Percentiles rank a stretch among this genome's conserved stretches.
Evolutionary conservation across 2,329 filamentous ascomycete species (phyloP).

Genomic region (Lecanicillium sp.): DNA sequence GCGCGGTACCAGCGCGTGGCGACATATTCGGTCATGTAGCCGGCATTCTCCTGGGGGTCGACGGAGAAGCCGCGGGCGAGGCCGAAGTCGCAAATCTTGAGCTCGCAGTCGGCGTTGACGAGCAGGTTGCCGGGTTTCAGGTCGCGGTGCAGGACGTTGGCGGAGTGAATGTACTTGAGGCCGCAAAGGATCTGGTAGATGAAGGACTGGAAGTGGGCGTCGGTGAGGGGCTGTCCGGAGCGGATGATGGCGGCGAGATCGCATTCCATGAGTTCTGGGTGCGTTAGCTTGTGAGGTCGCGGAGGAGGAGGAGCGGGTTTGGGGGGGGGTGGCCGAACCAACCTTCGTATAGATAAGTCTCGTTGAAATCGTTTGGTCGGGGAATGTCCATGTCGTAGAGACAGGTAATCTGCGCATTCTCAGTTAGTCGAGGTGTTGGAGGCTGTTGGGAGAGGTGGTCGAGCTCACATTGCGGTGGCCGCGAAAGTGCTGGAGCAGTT

Average conservation of each 20-base stretch:
- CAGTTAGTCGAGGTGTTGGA: slow-evolving; percentile 29
- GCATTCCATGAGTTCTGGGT: slow-evolving; percentile 93
- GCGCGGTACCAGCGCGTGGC: slow-evolving; percentile 93
- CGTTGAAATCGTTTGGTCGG: slow-evolving; percentile 94
- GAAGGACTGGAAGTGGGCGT: slow-evolving; percentile 99
- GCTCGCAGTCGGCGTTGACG: slow-evolving; percentile 97
- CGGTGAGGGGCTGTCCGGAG: slow-evolving; percentile 92
- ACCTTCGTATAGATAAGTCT: slow-evolving; percentile 99
- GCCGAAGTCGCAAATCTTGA: slow-evolving; percentile 99
- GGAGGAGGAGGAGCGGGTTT: too few species aligned
- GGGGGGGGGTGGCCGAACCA: slow-evolving; percentile 27
- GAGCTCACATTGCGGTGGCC: slow-evolving; percentile 72
- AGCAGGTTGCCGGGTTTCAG: slow-evolving; percentile 95
- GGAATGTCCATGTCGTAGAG: slow-evolving; percentile 99
- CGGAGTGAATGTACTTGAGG: slow-evolving; percentile 98
- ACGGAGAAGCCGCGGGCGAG: slow-evolving; percentile 94
- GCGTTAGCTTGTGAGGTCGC: neutral
- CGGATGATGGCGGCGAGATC: slow-evolving; percentile 96
- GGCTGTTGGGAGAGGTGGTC: neutral
- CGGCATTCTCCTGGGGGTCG: slow-evolving; percentile 95
- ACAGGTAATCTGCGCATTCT: slow-evolving; percentile 73
- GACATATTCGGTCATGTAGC: slow-evolving; percentile 99
- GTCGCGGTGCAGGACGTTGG: slow-evolving; percentile 94
- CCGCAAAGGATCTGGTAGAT: slow-evolving; percentile 99
- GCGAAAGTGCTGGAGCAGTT: slow-evolving; percentile 95